phyloP scores from a whole-genome alignment of 169 alveolate genomes.

The Cryptosporidium canis region DNA sequence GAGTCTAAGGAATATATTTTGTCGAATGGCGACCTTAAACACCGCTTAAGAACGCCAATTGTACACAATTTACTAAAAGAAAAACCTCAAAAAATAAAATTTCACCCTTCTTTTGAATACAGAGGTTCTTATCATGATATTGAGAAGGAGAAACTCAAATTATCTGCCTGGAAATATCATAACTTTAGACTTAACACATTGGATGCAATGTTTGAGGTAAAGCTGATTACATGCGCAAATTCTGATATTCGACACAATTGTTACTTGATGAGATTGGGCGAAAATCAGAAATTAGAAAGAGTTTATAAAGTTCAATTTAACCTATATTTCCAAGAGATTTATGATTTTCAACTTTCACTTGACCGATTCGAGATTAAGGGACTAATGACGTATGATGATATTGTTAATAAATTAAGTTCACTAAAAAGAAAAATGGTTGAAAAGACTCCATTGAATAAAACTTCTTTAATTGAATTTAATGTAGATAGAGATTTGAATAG shows the following conservation, averaged over 20 bases:
- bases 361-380: conserved; percentile 48
- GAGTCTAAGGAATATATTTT: conserved; percentile 74
- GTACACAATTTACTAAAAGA: conserved; percentile 81
- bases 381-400: conserved; percentile 4
- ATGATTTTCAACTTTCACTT: conserved; percentile 70
- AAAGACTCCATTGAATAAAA: conserved; percentile 12
- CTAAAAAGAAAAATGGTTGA: not conserved
- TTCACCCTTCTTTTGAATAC: conserved; percentile 82
- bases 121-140: conserved; percentile 85
- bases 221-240: conserved; percentile 50
- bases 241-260: conserved; percentile 36
- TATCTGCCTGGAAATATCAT: conserved; percentile 84
- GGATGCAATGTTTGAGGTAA: conserved; percentile 81
- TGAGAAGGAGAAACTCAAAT: conserved; percentile 82
- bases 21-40: conserved; percentile 81
- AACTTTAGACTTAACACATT: conserved; percentile 80
- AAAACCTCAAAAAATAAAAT: conserved; percentile 80
- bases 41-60: conserved; percentile 83
- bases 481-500: not conserved
- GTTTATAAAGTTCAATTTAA: conserved; percentile 38
- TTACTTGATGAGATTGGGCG: conserved; percentile 12
- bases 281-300: conserved; percentile 8
- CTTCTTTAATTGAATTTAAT: not conserved
- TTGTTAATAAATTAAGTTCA: conserved; percentile 4
- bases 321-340: conserved; percentile 70